Evolutionary conservation across 371 early-diverging fungal species (phyloP), one percentile per base, ranked within the genome.

Genomic region (Circinella umbellata): DNA sequence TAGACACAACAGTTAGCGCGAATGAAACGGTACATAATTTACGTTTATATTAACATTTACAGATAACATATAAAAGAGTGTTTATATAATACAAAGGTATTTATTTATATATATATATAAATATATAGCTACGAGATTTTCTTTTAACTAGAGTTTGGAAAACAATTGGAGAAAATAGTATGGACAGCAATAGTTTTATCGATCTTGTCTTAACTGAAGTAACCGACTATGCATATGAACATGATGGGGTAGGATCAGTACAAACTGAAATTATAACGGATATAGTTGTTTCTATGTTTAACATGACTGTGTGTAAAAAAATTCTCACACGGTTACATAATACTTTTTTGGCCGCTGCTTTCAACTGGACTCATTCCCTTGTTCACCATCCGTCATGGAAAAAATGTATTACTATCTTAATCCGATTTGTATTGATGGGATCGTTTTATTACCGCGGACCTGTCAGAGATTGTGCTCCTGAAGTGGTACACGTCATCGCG

Each of bases 111-210:
- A n/a, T n/a, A n/a, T 42, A 42, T 11, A 42, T 42, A 42, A 2
- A 67, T n/a, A 39, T 49, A 57, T 63, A 81, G 77, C 91, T 95
- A 81, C 91, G 90, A 70, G 90, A 90, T 57, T 75, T 91, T 18
- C 81, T 95, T 65, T 93, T 94, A 81, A 83, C 89, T 48, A 91
- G 91, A 39, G 87, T 96, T 14, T 97, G 97, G 97, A 83, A 83
- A 34, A 79, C 85, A 4, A 78, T 97, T 36, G 94, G 89, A 8
- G 79, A 86, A 39, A 89, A 35, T 7, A 48, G 14, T 10, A n/a
- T 91, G 14, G 94, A 95, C 66, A 91, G 89, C 63, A 75, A 34
- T 17, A 11, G 10, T 11, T 53, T 64, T 27, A 83, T 94, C 3
- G 91, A 92, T 60, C 68, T 93, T 11, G 88, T 95, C 0, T 73